A percentile compares a stretch with the other conserved stretches of the same genome.
Conservation (phyloP, 2,329 filamentous ascomycete species). For the Aspergillus luchuensis region DNA sequence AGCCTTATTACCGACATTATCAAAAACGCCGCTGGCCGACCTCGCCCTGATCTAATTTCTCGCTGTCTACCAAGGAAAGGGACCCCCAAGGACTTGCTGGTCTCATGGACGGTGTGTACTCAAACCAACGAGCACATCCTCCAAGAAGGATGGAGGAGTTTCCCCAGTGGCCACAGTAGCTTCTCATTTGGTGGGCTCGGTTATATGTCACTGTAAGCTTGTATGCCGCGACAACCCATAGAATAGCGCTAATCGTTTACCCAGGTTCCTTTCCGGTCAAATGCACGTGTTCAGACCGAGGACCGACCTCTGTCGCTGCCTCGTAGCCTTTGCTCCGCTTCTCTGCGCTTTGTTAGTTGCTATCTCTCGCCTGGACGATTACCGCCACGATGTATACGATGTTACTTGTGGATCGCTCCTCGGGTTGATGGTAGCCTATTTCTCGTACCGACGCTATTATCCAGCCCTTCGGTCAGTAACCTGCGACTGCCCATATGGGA, state of each 20-base stretch:
- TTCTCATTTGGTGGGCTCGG: conserved; percentile 64
- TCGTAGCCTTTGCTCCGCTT: conserved; percentile 59
- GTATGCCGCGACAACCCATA: background rate
- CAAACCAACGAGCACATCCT: conserved; percentile 57
- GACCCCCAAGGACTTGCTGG: conserved; percentile 57
- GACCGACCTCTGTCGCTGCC: conserved; percentile 57
- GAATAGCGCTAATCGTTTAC: background rate
- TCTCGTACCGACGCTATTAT: conserved; percentile 64
- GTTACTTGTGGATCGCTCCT: conserved; percentile 59
- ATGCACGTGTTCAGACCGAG: conserved; percentile 61
- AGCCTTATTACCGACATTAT: conserved; percentile 84
- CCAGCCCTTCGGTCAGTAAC: conserved; percentile 52
- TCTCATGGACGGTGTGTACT: conserved; percentile 51
- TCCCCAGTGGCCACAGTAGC: conserved; percentile 64
- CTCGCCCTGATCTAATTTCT: conserved; percentile 83
- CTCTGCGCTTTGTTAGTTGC: conserved; percentile 62
- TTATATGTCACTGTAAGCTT: conserved; percentile 54
- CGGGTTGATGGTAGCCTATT: conserved; percentile 57
- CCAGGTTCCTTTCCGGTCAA: conserved; percentile 54
- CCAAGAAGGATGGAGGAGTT: conserved; percentile 67
- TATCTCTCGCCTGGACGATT: conserved; percentile 64
- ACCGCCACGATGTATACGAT: conserved; percentile 66
- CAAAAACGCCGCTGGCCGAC: conserved; percentile 83
- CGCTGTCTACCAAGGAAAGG: conserved; percentile 73
- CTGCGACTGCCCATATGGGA: conserved; percentile 57